These are phyloP conservation scores for Marasmius fiardii DNA, from an alignment of 1,284 basidiomycete genomes.

Conservation along the genomic window DNA sequence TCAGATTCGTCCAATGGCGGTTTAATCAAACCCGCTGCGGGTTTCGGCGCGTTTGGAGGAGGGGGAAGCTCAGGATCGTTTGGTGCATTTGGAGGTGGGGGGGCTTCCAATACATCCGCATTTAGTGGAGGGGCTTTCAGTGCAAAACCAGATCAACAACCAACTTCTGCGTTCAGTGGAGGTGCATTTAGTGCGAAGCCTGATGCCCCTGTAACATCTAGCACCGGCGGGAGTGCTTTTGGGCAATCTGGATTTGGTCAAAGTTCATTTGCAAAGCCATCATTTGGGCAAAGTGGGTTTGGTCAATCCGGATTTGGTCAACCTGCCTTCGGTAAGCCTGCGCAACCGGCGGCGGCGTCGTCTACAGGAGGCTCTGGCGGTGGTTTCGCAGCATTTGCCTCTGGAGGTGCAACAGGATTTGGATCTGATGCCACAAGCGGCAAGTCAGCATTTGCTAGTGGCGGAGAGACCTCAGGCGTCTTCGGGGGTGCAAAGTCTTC, in stretches of 20 bases:
- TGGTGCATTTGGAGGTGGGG: slow-evolving; percentile 6
- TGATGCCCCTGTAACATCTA: slow-evolving; percentile 1
- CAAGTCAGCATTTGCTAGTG: not conserved
- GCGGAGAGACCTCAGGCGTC: not conserved
- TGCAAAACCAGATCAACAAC: not conserved
- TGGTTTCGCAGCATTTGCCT: not conserved
- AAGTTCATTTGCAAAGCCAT: slow-evolving; percentile 8
- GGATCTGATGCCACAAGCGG: not conserved
- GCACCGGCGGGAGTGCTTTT: slow-evolving; percentile 6
- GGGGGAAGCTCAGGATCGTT: slow-evolving; percentile 22
- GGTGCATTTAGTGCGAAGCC: slow-evolving; percentile 7
- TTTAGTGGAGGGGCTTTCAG: slow-evolving; percentile 10
- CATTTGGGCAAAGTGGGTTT: slow-evolving; percentile 11
- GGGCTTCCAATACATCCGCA: not conserved
- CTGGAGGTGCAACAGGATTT: not conserved
- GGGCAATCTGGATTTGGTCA: slow-evolving; percentile 10
- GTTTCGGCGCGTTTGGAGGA: slow-evolving; percentile 28
- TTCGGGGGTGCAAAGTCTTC: not conserved
- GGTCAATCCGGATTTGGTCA: slow-evolving; percentile 16
- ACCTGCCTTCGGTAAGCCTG: slow-evolving; percentile 8
- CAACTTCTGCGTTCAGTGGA: slow-evolving; percentile 6
- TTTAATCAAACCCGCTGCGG: slow-evolving; percentile 22
- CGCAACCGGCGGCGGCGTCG: not conserved
- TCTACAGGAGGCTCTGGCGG: slow-evolving; percentile 1
- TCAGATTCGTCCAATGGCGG: slow-evolving; percentile 7